Evolutionary conservation across 257 asterid species (phyloP).

Genomic region (Parsonsia alboflavescens): DNA sequence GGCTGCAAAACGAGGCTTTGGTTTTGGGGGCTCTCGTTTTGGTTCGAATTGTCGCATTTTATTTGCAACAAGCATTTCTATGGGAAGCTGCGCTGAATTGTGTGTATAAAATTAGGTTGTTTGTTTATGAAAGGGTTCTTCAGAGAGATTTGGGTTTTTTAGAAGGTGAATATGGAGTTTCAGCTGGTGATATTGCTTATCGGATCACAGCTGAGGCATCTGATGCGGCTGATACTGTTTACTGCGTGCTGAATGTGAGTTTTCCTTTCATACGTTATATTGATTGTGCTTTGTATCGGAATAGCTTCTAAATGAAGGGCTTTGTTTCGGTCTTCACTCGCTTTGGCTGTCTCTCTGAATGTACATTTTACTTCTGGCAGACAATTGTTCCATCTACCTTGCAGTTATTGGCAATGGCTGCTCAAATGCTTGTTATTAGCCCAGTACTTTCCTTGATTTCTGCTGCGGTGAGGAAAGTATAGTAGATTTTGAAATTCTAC

Average conservation of each 20-base stretch:
- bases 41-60: slow-evolving; percentile 48
- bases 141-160: slow-evolving; percentile 73
- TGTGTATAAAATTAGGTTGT: slow-evolving; percentile 46
- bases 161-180: slow-evolving; percentile 61
- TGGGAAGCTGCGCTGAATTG: slow-evolving; percentile 89
- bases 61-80: slow-evolving; percentile 64
- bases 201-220: slow-evolving; percentile 88
- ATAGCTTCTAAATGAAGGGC: not conserved
- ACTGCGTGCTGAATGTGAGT: slow-evolving; percentile 67
- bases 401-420: slow-evolving; percentile 78
- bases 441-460: slow-evolving; percentile 65
- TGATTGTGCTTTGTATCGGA: not conserved
- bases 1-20: slow-evolving; percentile 38
- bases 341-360: not conserved
- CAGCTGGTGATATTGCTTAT: slow-evolving; percentile 73
- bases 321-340: not conserved
- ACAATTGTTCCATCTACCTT: slow-evolving; percentile 65
- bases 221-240: slow-evolving; percentile 71
- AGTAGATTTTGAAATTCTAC: not conserved
- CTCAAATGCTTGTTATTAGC: slow-evolving; percentile 75
- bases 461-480: slow-evolving; percentile 54
- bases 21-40: slow-evolving; percentile 40
- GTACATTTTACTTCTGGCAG: slow-evolving; percentile 32
- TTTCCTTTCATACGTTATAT: not conserved
- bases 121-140: slow-evolving; percentile 62